Conservation (phyloP, 2,329 filamentous ascomycete species). For the Triangularia verruculosa region DNA sequence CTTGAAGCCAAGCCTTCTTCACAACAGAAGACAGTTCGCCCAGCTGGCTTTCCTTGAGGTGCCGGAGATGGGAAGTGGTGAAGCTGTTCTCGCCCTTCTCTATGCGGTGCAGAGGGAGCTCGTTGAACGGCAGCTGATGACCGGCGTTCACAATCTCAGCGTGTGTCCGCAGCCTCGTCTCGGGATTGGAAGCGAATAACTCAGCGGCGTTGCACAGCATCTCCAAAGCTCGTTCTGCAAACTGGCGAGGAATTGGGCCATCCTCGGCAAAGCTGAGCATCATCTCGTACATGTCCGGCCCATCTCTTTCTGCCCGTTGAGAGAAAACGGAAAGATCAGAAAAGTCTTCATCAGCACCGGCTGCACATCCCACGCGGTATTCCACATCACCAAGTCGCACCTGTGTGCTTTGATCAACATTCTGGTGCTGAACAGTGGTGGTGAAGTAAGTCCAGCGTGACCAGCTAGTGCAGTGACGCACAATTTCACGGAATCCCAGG, state of each 20-base stretch:
- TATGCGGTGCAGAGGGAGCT: not conserved
- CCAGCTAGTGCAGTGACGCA: conserved; percentile 28
- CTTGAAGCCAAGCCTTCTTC: conserved; percentile 19
- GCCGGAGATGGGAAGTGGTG: conserved; percentile 2
- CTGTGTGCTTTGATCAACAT: conserved; percentile 15
- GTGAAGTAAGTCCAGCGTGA: conserved; percentile 26
- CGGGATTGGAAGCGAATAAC: conserved; percentile 19
- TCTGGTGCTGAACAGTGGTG: conserved; percentile 27
- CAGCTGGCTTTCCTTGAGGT: conserved; percentile 10
- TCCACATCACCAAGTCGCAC: conserved; percentile 21
- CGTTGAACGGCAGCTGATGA: conserved; percentile 3
- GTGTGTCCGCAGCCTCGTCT: conserved; percentile 8
- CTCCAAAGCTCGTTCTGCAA: conserved; percentile 22
- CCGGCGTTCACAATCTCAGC: not conserved
- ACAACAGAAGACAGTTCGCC: conserved; percentile 12
- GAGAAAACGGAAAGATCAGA: conserved; percentile 25
- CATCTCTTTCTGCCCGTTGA: conserved; percentile 6
- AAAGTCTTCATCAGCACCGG: conserved; percentile 22
- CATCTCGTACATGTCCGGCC: conserved; percentile 21
- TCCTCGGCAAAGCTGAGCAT: conserved; percentile 24
- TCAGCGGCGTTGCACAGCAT: conserved; percentile 23
- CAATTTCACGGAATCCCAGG: conserved; percentile 27
- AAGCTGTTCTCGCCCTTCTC: not conserved
- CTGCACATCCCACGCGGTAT: conserved; percentile 26
- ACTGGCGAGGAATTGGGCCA: conserved; percentile 19